Evolutionary conservation across 495 filamentous ascomycete species (phyloP), one percentile per base, ranked within the genome.

Genomic region (Aspergillus sparsus): DNA sequence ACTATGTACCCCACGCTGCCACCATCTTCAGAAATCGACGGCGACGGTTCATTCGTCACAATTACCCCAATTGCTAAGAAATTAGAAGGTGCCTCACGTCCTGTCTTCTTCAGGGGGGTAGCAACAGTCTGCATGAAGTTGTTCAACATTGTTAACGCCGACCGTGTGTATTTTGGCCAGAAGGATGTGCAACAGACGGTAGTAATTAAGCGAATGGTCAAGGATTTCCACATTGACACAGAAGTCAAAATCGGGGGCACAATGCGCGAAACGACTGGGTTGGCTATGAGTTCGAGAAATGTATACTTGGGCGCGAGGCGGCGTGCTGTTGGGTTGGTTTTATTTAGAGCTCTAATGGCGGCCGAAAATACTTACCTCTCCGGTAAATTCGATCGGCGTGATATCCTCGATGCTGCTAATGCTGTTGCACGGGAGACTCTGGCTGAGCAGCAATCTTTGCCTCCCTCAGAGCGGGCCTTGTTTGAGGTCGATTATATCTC

Each of bases 101-200:
- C 94, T 5, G 93, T 95, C 12, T 98, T 98, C 74, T 98, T 98
- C 71, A 79, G 95, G 21, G 94, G 94, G 6, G 94, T 98, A 27
- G 93, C 94, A 31, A 98, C 95, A 10, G 89, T 98, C 10, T 96
- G 92, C 75, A 93, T 92, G 87, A 98, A 98, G 80, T 76, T 98
- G 21, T 94, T 98, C 75, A 98, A 97, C 68, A 90, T 93, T 50
- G 87, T 92, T 41, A 82, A 86, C 63, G 91, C 94, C 3, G 90
- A 96, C 44, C 84, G 84, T 45, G 95, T 92, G 1, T 99, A 97
- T 70, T 97, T 99, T 73, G 94, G 94, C 1, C 95, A 98, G 75
- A 98, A 99, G 76, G 94, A 99, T 66, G 85, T 97, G 15, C 94
- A 99, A 74, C 94, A 99, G 76, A 95, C 91, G 0, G 89, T 93